Evolutionary conservation across 1,139 yeast genomes (phyloP).

Genomic region (Saccharomyces hybrid): DNA sequence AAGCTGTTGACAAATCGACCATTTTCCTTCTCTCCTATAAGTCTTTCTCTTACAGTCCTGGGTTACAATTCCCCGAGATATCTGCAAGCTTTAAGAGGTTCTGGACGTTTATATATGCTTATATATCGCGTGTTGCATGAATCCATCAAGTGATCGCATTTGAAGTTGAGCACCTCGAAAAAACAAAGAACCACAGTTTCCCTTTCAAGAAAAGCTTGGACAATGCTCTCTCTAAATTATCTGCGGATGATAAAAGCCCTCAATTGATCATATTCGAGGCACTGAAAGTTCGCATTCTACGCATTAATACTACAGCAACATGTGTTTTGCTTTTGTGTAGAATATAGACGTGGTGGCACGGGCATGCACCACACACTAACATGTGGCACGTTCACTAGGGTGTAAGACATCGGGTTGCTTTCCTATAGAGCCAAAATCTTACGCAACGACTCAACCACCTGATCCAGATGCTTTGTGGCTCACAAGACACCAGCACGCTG

Average conservation of each 20-base stretch:
- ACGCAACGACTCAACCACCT: too few species aligned
- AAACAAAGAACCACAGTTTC: not conserved
- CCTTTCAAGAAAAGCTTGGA: too few species aligned
- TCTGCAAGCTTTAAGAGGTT: not conserved
- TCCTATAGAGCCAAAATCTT: too few species aligned
- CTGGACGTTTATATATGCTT: not conserved
- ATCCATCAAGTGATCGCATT: not conserved
- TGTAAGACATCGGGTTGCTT: too few species aligned
- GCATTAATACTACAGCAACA: not conserved
- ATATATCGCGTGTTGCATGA: slow-evolving; percentile 2
- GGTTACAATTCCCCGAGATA: not conserved
- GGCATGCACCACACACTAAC: not conserved
- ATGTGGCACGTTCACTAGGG: not conserved
- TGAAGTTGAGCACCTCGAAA: not conserved
- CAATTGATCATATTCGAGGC: not conserved
- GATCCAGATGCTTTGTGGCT: too few species aligned
- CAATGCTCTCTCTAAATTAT: not conserved
- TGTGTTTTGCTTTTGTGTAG: not conserved
- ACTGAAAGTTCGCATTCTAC: not conserved
- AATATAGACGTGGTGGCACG: not conserved
- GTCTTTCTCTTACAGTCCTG: not conserved
- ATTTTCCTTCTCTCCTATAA: not conserved
- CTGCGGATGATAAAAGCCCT: not conserved
- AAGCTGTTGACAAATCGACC: slow-evolving; percentile 42
- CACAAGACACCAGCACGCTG: too few species aligned